Conservation (phyloP, 1,139 yeast species). For the Lipomyces yarrowii region DNA sequence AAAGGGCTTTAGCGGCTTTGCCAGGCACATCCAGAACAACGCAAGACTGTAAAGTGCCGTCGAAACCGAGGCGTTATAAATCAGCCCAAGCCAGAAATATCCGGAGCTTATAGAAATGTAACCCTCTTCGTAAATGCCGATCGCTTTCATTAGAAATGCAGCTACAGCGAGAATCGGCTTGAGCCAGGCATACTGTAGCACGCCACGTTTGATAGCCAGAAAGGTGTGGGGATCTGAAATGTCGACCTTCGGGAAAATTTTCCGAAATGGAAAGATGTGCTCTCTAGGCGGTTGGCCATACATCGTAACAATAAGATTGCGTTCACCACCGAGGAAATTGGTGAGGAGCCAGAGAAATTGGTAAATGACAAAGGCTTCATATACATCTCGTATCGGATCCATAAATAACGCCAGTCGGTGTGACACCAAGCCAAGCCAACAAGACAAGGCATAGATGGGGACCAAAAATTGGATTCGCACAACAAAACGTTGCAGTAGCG, state of each 20-base stretch:
- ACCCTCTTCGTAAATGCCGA: conserved; percentile 52
- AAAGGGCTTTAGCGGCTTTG: conserved; percentile 73
- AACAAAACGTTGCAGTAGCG: conserved; percentile 82
- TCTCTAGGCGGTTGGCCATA: conserved; percentile 73
- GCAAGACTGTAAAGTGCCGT: conserved; percentile 83
- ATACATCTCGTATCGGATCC: conserved; percentile 83
- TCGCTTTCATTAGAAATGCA: conserved; percentile 54
- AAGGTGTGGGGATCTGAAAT: conserved; percentile 85
- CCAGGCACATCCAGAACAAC: conserved; percentile 86
- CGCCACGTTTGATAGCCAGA: conserved; percentile 76
- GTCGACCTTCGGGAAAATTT: conserved; percentile 62
- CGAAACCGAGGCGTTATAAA: conserved; percentile 81
- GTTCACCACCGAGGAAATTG: conserved; percentile 87
- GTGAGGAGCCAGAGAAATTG: conserved; percentile 86
- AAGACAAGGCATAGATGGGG: conserved; percentile 58
- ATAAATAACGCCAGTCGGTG: conserved; percentile 53
- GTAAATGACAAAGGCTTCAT: conserved; percentile 90
- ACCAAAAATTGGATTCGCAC: conserved; percentile 71
- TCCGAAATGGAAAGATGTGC: conserved; percentile 59
- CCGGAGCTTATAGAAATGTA: conserved; percentile 54
- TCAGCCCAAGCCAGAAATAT: conserved; percentile 66
- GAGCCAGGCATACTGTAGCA: conserved; percentile 92
- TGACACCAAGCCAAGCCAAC: conserved; percentile 58
- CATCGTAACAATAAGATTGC: conserved; percentile 72
- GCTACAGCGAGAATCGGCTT: conserved; percentile 75